A percentile compares a stretch with the other conserved stretches of the same genome.
Evolutionary conservation across 169 alveolate genomes (phyloP).

Genomic region (Eimeria necatrix): DNA sequence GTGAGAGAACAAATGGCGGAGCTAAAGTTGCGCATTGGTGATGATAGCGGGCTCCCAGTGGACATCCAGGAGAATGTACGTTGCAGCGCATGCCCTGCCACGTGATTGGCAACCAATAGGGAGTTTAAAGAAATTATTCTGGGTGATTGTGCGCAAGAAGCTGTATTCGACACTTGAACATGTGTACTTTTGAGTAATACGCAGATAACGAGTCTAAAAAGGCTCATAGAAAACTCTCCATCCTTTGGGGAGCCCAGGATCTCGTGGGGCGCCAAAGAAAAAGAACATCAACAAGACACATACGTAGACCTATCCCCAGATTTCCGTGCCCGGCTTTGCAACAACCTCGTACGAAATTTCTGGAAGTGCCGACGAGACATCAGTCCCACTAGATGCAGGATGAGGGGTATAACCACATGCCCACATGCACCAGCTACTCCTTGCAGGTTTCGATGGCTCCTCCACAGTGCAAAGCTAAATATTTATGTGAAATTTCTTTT

Average conservation of each 20-base stretch:
- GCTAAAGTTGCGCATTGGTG: constrained; percentile 71
- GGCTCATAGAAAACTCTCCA: constrained; percentile 21
- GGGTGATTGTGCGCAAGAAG: not conserved
- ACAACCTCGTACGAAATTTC: constrained; percentile 16
- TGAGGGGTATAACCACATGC: no score
- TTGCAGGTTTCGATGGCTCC: not conserved
- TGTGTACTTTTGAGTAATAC: not conserved
- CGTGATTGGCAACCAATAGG: not conserved
- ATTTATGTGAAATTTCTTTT: not conserved
- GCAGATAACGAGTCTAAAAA: constrained; percentile 47
- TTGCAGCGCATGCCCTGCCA: not conserved
- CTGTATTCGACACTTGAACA: not conserved
- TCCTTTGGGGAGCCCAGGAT: constrained; percentile 60
- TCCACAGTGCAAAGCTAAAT: not conserved
- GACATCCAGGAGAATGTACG: constrained; percentile 61
- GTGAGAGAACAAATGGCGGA: constrained; percentile 55
- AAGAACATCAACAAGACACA: constrained; percentile 31
- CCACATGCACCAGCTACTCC: no score
- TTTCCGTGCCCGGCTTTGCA: constrained; percentile 68
- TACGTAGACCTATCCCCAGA: constrained; percentile 44
- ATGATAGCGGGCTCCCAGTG: constrained; percentile 59
- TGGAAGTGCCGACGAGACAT: not conserved
- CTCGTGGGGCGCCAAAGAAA: constrained; percentile 53
- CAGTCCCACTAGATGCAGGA: no score
- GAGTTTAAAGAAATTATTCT: not conserved